Evolutionary conservation across 257 asterid genomes (phyloP).

Genomic region (Scutellaria galericulata): DNA sequence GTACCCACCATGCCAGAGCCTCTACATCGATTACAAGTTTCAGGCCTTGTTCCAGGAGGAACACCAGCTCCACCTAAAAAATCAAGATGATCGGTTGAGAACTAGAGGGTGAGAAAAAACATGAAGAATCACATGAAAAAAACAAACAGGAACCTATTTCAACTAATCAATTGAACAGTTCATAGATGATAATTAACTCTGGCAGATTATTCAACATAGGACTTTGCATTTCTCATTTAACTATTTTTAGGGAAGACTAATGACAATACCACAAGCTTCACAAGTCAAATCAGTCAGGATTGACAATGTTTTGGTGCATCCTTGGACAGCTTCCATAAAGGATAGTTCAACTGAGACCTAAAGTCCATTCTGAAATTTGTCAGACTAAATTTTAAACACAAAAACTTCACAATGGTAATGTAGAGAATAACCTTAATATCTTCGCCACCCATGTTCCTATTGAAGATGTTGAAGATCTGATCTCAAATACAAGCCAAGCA

Average conservation of each 20-base stretch:
- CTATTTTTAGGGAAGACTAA: slow-evolving; percentile 25
- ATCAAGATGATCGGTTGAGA: slow-evolving; percentile 27
- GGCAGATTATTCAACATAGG: slow-evolving; percentile 15
- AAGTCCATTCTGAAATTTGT: slow-evolving; percentile 29
- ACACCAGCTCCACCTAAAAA: slow-evolving; percentile 87
- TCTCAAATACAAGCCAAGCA: slow-evolving; percentile 38
- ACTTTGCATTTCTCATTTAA: slow-evolving; percentile 7
- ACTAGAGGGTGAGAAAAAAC: not conserved
- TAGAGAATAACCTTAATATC: slow-evolving; percentile 74
- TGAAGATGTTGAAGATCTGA: slow-evolving; percentile 73
- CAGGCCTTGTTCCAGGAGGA: slow-evolving; percentile 92
- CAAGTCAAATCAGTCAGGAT: slow-evolving; percentile 74
- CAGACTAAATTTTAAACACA: slow-evolving; percentile 9
- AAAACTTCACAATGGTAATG: not conserved
- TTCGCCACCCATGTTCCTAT: slow-evolving; percentile 74
- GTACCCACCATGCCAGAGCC: slow-evolving; percentile 82
- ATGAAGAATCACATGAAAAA: not conserved
- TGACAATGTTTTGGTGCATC: slow-evolving; percentile 73
- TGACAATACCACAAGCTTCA: slow-evolving; percentile 67
- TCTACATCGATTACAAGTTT: slow-evolving; percentile 84
- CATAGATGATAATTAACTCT: not conserved
- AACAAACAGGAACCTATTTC: slow-evolving; percentile 13
- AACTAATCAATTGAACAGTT: slow-evolving; percentile 5
- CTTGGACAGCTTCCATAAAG: slow-evolving; percentile 95
- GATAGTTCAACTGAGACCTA: slow-evolving; percentile 80